Evolutionary conservation across 2,329 filamentous ascomycete genomes (phyloP).

Genomic region (Dendryphion nanum): DNA sequence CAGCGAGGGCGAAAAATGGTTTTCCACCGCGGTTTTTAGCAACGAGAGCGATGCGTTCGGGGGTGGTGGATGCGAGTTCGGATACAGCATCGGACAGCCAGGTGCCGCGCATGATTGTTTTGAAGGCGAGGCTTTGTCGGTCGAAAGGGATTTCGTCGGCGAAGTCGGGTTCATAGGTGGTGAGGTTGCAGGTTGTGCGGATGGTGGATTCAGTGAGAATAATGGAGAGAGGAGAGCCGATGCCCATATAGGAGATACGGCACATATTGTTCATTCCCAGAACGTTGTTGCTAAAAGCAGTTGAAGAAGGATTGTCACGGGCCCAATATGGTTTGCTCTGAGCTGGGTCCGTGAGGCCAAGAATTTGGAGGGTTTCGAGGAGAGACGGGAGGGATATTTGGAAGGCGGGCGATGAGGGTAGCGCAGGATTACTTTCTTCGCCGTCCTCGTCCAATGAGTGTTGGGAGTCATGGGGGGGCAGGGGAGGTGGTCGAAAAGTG

Average conservation of each 20-base stretch:
- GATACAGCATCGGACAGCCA: slow-evolving; percentile 70
- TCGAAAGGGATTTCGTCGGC: slow-evolving; percentile 85
- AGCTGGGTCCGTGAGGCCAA: slow-evolving; percentile 62
- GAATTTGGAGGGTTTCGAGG: slow-evolving; percentile 92
- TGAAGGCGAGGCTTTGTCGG: slow-evolving; percentile 75
- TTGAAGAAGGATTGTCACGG: slow-evolving; percentile 54
- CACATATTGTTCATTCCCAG: slow-evolving; percentile 84
- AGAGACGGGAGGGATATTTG: slow-evolving; percentile 84
- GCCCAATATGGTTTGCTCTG: slow-evolving; percentile 38
- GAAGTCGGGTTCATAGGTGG: slow-evolving; percentile 71
- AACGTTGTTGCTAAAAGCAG: slow-evolving; percentile 80
- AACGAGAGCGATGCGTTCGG: slow-evolving; percentile 66
- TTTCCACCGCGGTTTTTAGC: slow-evolving; percentile 25
- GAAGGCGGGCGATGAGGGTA: slow-evolving; percentile 62
- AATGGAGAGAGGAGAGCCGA: slow-evolving; percentile 78
- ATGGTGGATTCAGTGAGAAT: slow-evolving; percentile 83
- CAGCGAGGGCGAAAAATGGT: slow-evolving; percentile 75
- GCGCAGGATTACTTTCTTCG: slow-evolving; percentile 38
- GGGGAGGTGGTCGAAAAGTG: slow-evolving; percentile 57
- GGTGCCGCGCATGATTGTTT: slow-evolving; percentile 86
- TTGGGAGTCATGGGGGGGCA: slow-evolving; percentile 27
- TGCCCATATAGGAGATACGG: slow-evolving; percentile 71
- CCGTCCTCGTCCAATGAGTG: slow-evolving; percentile 33
- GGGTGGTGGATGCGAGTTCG: slow-evolving; percentile 68
- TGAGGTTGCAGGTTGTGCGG: slow-evolving; percentile 71